These are phyloP conservation scores for Hypoxylon crocopeplum DNA, from an alignment of 495 filamentous ascomycete species.

Conservation along the genomic window DNA sequence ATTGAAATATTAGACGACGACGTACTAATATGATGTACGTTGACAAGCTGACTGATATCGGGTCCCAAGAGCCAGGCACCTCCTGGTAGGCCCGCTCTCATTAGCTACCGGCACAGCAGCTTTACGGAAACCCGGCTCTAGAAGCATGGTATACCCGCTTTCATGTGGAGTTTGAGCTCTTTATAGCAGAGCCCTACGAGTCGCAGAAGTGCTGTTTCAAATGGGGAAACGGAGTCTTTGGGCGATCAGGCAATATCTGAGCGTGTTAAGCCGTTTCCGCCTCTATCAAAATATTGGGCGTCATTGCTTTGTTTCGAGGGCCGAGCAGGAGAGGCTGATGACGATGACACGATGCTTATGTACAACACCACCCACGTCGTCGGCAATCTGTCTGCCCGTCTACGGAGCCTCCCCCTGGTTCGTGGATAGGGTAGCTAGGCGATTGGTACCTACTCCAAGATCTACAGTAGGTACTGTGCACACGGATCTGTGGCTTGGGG, in stretches of 20 bases:
- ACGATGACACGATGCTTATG: slow-evolving; percentile 9
- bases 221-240: slow-evolving; percentile 11
- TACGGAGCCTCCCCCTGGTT: not conserved
- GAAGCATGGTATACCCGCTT: slow-evolving; percentile 31
- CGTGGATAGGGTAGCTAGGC: slow-evolving; percentile 2
- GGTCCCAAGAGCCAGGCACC: slow-evolving; percentile 31
- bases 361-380: slow-evolving; percentile 15
- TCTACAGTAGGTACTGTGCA: slow-evolving; percentile 3
- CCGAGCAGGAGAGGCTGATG: slow-evolving; percentile 5
- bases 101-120: slow-evolving; percentile 27
- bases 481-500: slow-evolving; percentile 28
- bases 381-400: slow-evolving; percentile 13
- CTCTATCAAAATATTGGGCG: not conserved
- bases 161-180: slow-evolving; percentile 24
- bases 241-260: slow-evolving; percentile 15
- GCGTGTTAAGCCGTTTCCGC: slow-evolving; percentile 1
- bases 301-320: not conserved
- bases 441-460: slow-evolving; percentile 13
- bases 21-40: slow-evolving; percentile 36
- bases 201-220: slow-evolving; percentile 21
- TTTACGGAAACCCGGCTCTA: slow-evolving; percentile 17
- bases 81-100: slow-evolving; percentile 16
- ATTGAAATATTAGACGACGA: slow-evolving; percentile 22
- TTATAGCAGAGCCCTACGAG: slow-evolving; percentile 28
- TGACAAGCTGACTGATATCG: slow-evolving; percentile 26